Base-by-base conservation (phyloP, 2,329 filamentous ascomycete species). In the Lecanicillium sp. region DNA sequence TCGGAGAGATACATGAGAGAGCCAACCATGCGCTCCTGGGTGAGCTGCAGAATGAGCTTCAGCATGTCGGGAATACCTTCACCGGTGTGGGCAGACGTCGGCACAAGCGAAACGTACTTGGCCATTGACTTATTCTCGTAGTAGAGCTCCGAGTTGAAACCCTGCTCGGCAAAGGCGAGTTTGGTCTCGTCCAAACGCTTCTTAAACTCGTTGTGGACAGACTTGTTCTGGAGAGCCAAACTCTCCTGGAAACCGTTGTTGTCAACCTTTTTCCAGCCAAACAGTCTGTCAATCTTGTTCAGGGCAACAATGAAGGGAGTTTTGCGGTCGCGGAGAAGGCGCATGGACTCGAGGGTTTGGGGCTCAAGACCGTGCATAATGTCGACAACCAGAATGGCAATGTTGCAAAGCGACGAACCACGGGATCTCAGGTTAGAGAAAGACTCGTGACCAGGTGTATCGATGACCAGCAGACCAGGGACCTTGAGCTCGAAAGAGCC, bases 271-370 rank as follows among this genome's bases (percentile, higher is more conserved):
- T 95, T 95, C 92, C 94, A 98, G 59, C 87, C 88, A 60, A 96
- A 98, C 13, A 98, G 80, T 77, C 92, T 88, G 78, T 98, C 92
- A 51, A 98, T 97, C 74, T 98, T 98, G 82, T 98, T 98, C 57
- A 98, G 73, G 2, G 94, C 94, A 29, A 98, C 94, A 51, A 98
- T 94, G 69, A 98, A 98, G 5, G 92, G 92, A 17, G 92, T 98
- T 67, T 92, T 94, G 54, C 87, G 79, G 54, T 96, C 90, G 56
- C 90, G 79, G 37, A 98, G 79, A 47, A 98, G 70, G 51, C 81
- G 84, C 87, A 98, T 97, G 2, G 92, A 98, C 66, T 98, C 94
- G 22, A 97, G 74, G 13, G 92, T 98, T 65, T 98, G 92, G 14
- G 84, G 90, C 65, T 98, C 92, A 33, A 98, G 77, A 59, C 94